Evolutionary conservation across 2,329 filamentous ascomycete species (phyloP), one percentile per base, ranked within the genome.

Genomic region (Epicoccum sorghinum): DNA sequence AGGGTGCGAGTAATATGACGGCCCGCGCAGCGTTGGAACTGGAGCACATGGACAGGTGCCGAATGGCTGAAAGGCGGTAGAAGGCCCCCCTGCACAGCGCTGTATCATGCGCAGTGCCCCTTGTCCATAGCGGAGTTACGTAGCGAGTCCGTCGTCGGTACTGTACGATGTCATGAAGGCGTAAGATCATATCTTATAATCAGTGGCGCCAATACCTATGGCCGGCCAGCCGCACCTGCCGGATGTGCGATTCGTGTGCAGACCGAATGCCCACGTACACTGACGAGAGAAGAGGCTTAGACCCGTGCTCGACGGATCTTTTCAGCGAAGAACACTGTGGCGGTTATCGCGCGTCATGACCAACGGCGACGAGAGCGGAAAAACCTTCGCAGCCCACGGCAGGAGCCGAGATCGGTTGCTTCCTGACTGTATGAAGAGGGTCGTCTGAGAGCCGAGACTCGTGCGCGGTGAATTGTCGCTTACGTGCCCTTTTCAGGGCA

Each of bases 141-240:
- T 57, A 58, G 61, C 56, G 57, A 65, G 60, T 58, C 55, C 55
- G 50, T 55, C 53, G 49, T 55, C 29, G 45, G 41, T 51, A 58
- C 47, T 52, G 47, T 47, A 53, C 58, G 55, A 64, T 66, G 14
- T 56, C 57, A 50, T 55, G 57, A 57, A 55, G 51, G 51, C 58
- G 57, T 61, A 40, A 59, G 53, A 65, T 67, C 55, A 60, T 50
- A 66, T 71, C 62, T 70, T 62, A 69, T 62, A 61, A 55, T 50
- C 50, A 57, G 58, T 55, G 54, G 30, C 18, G 30, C 29, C 23
- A 39, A 13, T 25, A n/a, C 32, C 13, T 13, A 9, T 57, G 54
- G 55, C 25, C 57, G 45, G 55, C 64, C 57, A 69, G 70, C 68
- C 66, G 70, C 57, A 52, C 45, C 55, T 55, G 60, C 67, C 60